These are phyloP conservation scores for Xylaria sp. DNA, from an alignment of 2,329 filamentous ascomycete genomes.

Conservation along the genomic window DNA sequence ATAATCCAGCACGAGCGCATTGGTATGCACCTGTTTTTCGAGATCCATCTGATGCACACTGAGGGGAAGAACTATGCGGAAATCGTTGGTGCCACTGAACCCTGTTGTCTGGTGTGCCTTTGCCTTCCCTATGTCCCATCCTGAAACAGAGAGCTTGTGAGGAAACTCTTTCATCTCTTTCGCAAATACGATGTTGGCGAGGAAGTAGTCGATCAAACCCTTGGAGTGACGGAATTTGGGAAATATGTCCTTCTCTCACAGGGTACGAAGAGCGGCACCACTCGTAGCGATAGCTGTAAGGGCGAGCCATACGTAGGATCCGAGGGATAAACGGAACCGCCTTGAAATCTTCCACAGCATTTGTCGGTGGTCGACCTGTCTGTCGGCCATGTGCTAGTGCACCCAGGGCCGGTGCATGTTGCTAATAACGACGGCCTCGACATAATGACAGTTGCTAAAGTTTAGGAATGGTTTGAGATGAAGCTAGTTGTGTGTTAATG, in stretches of 20 bases:
- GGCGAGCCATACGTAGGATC: too few relatives aligned
- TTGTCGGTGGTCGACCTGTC: too few relatives aligned
- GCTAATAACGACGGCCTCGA: too few relatives aligned
- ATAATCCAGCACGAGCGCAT: slow-evolving; percentile 66
- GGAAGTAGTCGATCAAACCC: slow-evolving; percentile 65
- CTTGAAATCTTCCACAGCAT: too few relatives aligned
- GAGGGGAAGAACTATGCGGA: slow-evolving; percentile 62
- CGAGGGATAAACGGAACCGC: too few relatives aligned
- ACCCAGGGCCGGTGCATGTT: too few relatives aligned
- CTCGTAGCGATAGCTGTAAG: too few relatives aligned
- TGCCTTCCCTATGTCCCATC: slow-evolving; percentile 65
- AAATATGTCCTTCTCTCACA: slow-evolving; percentile 58
- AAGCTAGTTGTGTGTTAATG: too few relatives aligned
- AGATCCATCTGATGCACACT: slow-evolving; percentile 67
- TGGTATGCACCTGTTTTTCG: slow-evolving; percentile 60
- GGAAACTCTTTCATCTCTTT: slow-evolving; percentile 67
- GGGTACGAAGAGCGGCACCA: too few relatives aligned
- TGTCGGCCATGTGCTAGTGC: too few relatives aligned
- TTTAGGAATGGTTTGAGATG: too few relatives aligned
- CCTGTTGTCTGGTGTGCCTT: slow-evolving; percentile 61
- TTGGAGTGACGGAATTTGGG: slow-evolving; percentile 60
- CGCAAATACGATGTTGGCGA: slow-evolving; percentile 63
- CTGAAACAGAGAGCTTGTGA: slow-evolving; percentile 66
- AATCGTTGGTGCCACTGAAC: slow-evolving; percentile 76
- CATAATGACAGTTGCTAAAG: too few relatives aligned